Conservation (phyloP, 2,329 filamentous ascomycete species). For the Calonectria crousiana region DNA sequence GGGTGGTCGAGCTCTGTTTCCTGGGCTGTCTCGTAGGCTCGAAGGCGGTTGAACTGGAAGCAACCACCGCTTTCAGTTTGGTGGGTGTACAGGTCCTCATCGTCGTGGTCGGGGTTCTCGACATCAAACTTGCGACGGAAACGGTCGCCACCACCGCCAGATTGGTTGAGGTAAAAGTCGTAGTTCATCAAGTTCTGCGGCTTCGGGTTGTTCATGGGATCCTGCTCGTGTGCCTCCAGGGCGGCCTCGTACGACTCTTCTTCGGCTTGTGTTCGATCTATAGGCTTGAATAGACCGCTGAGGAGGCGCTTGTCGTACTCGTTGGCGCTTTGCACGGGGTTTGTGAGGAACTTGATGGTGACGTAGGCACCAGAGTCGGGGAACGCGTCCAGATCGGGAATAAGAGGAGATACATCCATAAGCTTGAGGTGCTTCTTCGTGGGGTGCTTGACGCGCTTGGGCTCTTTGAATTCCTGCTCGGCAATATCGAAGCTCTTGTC, state of each 20-base stretch:
- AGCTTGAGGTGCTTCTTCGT: slow-evolving; percentile 69
- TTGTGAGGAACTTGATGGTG: slow-evolving; percentile 76
- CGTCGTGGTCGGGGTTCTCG: slow-evolving; percentile 66
- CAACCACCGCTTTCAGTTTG: slow-evolving; percentile 60
- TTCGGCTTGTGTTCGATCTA: slow-evolving; percentile 67
- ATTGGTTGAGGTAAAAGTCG: slow-evolving; percentile 73
- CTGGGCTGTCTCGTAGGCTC: slow-evolving; percentile 73
- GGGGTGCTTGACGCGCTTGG: slow-evolving; percentile 67
- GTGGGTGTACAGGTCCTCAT: slow-evolving; percentile 67
- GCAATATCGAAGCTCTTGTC: slow-evolving; percentile 71
- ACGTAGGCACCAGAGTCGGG: slow-evolving; percentile 78
- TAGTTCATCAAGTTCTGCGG: slow-evolving; percentile 73
- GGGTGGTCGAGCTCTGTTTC: slow-evolving; percentile 68
- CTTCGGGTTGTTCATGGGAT: slow-evolving; percentile 67
- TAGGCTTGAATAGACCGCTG: slow-evolving; percentile 71
- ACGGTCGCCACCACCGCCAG: slow-evolving; percentile 58
- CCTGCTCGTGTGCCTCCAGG: slow-evolving; percentile 65
- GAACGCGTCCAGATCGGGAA: slow-evolving; percentile 77
- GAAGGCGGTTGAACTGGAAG: slow-evolving; percentile 72
- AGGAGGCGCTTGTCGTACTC: slow-evolving; percentile 73
- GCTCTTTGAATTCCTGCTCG: slow-evolving; percentile 65
- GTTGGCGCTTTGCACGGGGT: slow-evolving; percentile 66
- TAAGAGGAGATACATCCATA: slow-evolving; percentile 70
- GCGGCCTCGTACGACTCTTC: slow-evolving; percentile 64
- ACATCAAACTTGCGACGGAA: slow-evolving; percentile 74